Evolutionary conservation across 148 eudicot genomes (phyloP).

Genomic region (Silene latifolia): DNA sequence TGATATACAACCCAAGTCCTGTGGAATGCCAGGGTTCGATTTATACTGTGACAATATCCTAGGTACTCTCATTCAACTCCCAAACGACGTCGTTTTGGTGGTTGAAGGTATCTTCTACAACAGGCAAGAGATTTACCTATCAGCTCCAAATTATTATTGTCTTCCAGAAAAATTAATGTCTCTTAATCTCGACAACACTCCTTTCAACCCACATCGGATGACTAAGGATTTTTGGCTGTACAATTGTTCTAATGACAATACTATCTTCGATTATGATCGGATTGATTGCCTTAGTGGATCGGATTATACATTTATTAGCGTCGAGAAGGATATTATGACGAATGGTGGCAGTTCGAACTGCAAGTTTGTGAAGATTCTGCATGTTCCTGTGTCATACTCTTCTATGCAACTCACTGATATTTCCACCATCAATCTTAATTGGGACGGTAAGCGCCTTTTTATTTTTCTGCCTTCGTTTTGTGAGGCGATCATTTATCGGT

Average conservation of each 20-base stretch:
- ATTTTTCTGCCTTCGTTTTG: too few relatives aligned
- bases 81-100: not conserved
- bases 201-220: not conserved
- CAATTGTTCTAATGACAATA: conserved; percentile 4
- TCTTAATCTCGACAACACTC: conserved; percentile 1
- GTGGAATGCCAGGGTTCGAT: conserved; percentile 2
- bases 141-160: conserved; percentile 13
- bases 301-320: not conserved
- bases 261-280: not conserved
- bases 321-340: not conserved
- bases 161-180: conserved; percentile 17
- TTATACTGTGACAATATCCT: not conserved
- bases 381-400: not conserved
- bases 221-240: not conserved
- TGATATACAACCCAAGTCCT: not conserved
- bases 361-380: conserved; percentile 17
- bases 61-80: conserved; percentile 8
- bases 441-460: too few relatives aligned
- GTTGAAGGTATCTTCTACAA: conserved; percentile 6
- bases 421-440: not conserved
- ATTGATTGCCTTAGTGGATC: conserved; percentile 17
- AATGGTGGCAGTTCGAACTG: conserved; percentile 1
- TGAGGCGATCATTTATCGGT: too few relatives aligned
- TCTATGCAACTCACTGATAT: not conserved
- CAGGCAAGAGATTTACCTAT: not conserved